Conservation (phyloP, 805 yeast species). For the Saccharomycopsis oosterbeekiorum region DNA sequence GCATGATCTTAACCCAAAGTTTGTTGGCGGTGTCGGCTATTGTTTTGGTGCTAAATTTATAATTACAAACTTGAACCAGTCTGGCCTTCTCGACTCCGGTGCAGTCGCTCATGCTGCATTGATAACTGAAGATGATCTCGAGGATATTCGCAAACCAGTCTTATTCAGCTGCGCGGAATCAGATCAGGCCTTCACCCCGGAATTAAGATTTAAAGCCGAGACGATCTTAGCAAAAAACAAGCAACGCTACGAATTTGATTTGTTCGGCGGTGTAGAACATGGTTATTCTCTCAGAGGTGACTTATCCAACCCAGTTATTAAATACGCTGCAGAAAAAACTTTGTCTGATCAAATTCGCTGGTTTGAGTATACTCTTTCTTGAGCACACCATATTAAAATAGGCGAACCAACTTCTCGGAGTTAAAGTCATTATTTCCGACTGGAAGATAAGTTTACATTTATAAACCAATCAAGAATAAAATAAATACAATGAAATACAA, state of each 20-base stretch:
- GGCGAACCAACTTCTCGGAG: too few relatives aligned
- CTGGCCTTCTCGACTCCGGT: constrained; percentile 42
- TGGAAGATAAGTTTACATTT: too few relatives aligned
- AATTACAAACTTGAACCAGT: constrained; percentile 27
- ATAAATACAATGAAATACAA: too few relatives aligned
- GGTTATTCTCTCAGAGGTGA: constrained; percentile 83
- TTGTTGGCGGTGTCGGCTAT: constrained; percentile 54
- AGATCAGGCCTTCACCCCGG: constrained; percentile 54
- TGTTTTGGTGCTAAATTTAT: constrained; percentile 78
- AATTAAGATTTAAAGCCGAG: constrained; percentile 54
- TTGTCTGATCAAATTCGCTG: constrained; percentile 7
- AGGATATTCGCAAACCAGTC: constrained; percentile 50
- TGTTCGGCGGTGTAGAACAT: constrained; percentile 57
- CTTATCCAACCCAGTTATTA: constrained; percentile 37
- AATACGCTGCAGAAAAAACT: constrained; percentile 37
- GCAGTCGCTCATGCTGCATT: constrained; percentile 84
- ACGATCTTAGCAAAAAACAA: constrained; percentile 42
- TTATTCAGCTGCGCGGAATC: constrained; percentile 65
- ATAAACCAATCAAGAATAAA: too few relatives aligned
- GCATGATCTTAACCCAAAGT: constrained; percentile 31
- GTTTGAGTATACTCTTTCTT: neutral
- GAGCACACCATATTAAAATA: neutral
- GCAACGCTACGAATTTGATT: constrained; percentile 48
- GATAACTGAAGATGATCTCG: constrained; percentile 55
- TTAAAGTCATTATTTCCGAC: too few relatives aligned